A percentile compares a stretch with the other conserved stretches of the same genome.
Evolutionary conservation across 192 early-diverging fungal genomes (phyloP).

Genomic region (Geranomyces variabilis): DNA sequence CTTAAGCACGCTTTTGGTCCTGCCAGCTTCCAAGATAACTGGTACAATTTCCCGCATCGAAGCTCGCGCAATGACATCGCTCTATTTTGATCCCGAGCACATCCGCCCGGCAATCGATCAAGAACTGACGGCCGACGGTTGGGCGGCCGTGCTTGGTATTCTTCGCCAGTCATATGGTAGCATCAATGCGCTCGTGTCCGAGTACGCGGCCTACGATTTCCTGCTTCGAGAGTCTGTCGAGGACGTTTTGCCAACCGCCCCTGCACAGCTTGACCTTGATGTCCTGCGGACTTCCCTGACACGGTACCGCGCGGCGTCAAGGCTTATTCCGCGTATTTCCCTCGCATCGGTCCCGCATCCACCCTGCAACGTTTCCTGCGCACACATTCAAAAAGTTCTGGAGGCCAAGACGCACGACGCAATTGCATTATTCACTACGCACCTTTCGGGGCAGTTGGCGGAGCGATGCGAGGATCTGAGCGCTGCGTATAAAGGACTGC

Average conservation of each 20-base stretch:
- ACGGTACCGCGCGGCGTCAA: constrained; percentile 10
- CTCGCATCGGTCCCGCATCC: constrained; percentile 24
- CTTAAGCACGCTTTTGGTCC: not conserved
- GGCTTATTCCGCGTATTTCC: constrained; percentile 7
- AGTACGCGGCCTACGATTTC: constrained; percentile 38
- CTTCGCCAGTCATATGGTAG: not conserved
- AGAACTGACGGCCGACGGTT: constrained; percentile 4
- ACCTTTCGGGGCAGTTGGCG: constrained; percentile 15
- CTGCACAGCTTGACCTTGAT: constrained; percentile 11
- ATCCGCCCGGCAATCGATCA: not conserved
- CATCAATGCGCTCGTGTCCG: constrained; percentile 20
- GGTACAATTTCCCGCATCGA: constrained; percentile 27
- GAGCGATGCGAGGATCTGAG: constrained; percentile 21
- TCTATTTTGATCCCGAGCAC: not conserved
- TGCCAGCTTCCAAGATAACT: constrained; percentile 4
- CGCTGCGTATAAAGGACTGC: constrained; percentile 31
- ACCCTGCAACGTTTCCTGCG: constrained; percentile 41
- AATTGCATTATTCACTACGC: constrained; percentile 15
- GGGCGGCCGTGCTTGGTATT: constrained; percentile 6
- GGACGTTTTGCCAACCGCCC: not conserved
- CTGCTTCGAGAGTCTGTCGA: constrained; percentile 23
- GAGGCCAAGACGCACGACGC: not conserved
- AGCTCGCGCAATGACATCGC: constrained; percentile 14
- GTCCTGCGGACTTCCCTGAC: constrained; percentile 16
- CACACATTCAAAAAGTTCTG: constrained; percentile 32